Conservation (phyloP, 2,329 filamentous ascomycete genomes). For the Salinomyces thailandicus region DNA sequence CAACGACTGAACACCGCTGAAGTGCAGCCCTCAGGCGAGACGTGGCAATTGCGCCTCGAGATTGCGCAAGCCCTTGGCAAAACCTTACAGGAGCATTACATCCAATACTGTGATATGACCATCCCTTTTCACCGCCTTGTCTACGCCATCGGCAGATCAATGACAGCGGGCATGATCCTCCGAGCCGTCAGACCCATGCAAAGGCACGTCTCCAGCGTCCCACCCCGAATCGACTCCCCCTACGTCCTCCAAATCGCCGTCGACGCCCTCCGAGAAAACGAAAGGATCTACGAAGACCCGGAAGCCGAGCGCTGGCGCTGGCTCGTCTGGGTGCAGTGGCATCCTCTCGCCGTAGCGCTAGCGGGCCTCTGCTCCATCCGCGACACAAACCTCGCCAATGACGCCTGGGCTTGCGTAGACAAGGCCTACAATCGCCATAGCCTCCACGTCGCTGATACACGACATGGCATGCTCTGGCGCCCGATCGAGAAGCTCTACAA, state of each 20-base stretch:
- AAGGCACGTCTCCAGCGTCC: conserved; percentile 12
- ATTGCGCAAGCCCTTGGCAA: conserved; percentile 17
- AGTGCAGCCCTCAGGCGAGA: conserved; percentile 9
- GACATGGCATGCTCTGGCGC: conserved; percentile 43
- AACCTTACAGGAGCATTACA: conserved; percentile 15
- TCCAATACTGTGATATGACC: conserved; percentile 17
- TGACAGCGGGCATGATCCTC: conserved; percentile 18
- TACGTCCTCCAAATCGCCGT: conserved; percentile 30
- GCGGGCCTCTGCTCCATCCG: conserved; percentile 44
- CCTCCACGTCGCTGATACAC: conserved; percentile 40
- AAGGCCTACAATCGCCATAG: conserved; percentile 35
- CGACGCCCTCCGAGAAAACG: conserved; percentile 36
- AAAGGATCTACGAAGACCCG: conserved; percentile 24
- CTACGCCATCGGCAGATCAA: conserved; percentile 14
- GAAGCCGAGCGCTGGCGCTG: conserved; percentile 35
- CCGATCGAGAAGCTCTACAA: conserved; percentile 45
- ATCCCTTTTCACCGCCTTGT: conserved; percentile 16
- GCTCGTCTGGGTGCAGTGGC: conserved; percentile 48
- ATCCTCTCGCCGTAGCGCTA: conserved; percentile 43
- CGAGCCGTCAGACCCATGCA: conserved; percentile 23
- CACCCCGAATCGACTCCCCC: conserved; percentile 23
- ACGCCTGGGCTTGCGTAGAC: conserved; percentile 43
- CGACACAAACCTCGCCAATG: conserved; percentile 35
- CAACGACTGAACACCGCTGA: conserved; percentile 11
- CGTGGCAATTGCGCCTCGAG: conserved; percentile 22